Percentiles rank a stretch among this genome's conserved stretches.
phyloP scores from a whole-genome alignment of 2,329 filamentous ascomycete species.

The Didymella glomerata region DNA sequence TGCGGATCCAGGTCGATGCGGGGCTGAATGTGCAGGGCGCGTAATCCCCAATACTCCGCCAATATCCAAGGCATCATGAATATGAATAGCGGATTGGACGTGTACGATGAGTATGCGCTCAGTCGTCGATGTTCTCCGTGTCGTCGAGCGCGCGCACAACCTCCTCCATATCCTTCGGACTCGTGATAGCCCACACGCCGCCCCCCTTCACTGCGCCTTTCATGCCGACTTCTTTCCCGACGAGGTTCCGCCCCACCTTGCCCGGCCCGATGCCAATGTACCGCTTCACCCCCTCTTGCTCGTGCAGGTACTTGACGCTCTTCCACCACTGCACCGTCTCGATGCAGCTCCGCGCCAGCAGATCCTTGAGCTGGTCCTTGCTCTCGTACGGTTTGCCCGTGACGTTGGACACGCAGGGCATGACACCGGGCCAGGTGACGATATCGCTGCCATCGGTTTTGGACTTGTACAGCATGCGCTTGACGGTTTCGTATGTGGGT shows the following conservation, averaged over 20 bases:
- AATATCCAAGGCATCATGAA: not conserved
- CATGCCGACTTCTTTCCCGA: slow-evolving; percentile 95
- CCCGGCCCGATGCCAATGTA: slow-evolving; percentile 95
- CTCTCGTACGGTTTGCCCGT: slow-evolving; percentile 79
- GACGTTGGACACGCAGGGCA: slow-evolving; percentile 88
- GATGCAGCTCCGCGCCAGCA: slow-evolving; percentile 82
- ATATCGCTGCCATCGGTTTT: slow-evolving; percentile 69
- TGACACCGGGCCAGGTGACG: slow-evolving; percentile 75
- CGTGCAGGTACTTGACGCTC: slow-evolving; percentile 86
- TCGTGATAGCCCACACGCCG: slow-evolving; percentile 90
- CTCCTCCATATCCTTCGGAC: slow-evolving; percentile 67
- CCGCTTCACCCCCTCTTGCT: slow-evolving; percentile 79
- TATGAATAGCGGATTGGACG: not conserved
- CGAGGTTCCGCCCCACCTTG: slow-evolving; percentile 90
- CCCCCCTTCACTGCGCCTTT: slow-evolving; percentile 83
- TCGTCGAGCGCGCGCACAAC: slow-evolving; percentile 57
- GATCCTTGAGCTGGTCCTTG: slow-evolving; percentile 77
- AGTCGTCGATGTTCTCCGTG: slow-evolving; percentile 49
- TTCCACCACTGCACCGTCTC: slow-evolving; percentile 97
- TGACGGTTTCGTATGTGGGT: slow-evolving; percentile 80
- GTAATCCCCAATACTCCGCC: slow-evolving; percentile 4
- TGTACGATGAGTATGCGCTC: not conserved
- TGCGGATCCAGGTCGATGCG: slow-evolving; percentile 55
- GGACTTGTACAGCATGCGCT: slow-evolving; percentile 67
- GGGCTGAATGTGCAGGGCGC: slow-evolving; percentile 46